Evolutionary conservation across 2,329 filamentous ascomycete species (phyloP), one percentile per base, ranked within the genome.

Genomic region (Pseudopithomyces maydicus): DNA sequence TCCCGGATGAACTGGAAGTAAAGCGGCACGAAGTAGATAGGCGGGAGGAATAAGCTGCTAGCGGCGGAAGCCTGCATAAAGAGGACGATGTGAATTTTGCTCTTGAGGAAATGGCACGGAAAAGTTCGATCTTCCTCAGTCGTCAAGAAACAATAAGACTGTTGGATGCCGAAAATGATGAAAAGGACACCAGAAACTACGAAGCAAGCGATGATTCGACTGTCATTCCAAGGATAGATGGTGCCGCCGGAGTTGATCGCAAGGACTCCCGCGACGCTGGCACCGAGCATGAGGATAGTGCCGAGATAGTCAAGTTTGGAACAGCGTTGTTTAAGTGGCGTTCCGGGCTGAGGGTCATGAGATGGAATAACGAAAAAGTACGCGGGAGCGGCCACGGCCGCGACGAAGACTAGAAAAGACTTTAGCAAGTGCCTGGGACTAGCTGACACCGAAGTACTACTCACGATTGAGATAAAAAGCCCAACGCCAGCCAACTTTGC

Each of bases 301-400:
- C 72, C 63, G 1, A 72, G 75, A 3, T 71, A 75, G 49, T 73
- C 62, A 82, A 83, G 86, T 0, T 73, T 61, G 48, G 79, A 86
- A 4, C 78, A 35, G 1, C 72, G 68, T 2, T 84, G 83, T 7
- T 81, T 83, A 41, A 85, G 83, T 52, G 75, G 77, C 56, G 85
- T 77, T n/a, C 29, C 11, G 29, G 45, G 43, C 22, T 17, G 23
- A 3, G 20, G 41, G 12, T 44, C 19, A 20, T 23, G n/a, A 3
- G 38, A 44, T 3, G 20, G 19, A 11, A 26, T 19, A 2, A n/a
- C 12, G 19, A 23, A 15, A 2, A 44, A 7, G 19, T 12, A 14
- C 6, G 22, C 41, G 5, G 41, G 41, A 12, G 12, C 65, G 35
- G 76, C 72, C 5, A 77, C 66, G 6, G 71, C 82, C 0, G 82